Evolutionary conservation across 1,284 basidiomycete species (phyloP).

Genomic region (Stygiomarasmius scandens): DNA sequence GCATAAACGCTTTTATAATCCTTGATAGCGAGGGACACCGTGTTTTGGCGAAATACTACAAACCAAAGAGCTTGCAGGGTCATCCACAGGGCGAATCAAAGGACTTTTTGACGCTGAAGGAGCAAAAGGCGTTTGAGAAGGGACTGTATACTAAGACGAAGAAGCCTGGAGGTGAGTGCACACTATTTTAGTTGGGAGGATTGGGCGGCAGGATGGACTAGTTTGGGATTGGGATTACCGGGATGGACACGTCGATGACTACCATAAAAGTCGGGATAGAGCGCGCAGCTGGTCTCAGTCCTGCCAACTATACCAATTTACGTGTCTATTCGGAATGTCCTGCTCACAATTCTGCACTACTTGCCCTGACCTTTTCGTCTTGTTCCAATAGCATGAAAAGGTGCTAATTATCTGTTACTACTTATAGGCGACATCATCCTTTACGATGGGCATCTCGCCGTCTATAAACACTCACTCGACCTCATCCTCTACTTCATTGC

Average conservation of each 20-base stretch:
- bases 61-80: slow-evolving; percentile 58
- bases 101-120: slow-evolving; percentile 77
- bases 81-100: slow-evolving; percentile 65
- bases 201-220: neutral
- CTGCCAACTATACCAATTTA: too few relatives aligned
- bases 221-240: too few relatives aligned
- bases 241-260: neutral
- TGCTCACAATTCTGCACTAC: too few relatives aligned
- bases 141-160: slow-evolving; percentile 94
- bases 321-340: too few relatives aligned
- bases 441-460: slow-evolving; percentile 87
- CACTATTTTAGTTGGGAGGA: neutral
- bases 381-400: too few relatives aligned
- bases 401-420: too few relatives aligned
- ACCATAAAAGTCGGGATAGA: too few relatives aligned
- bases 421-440: slow-evolving; percentile 98
- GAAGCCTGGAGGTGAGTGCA: slow-evolving; percentile 80
- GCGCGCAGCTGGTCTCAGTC: too few relatives aligned
- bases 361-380: too few relatives aligned
- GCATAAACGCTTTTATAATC: slow-evolving; percentile 85
- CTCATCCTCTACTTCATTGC: slow-evolving; percentile 95
- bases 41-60: slow-evolving; percentile 95
- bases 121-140: slow-evolving; percentile 96
- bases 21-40: slow-evolving; percentile 95
- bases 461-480: slow-evolving; percentile 94